Conservation (phyloP, 208 protist genomes). For the Leishmania arabica region DNA sequence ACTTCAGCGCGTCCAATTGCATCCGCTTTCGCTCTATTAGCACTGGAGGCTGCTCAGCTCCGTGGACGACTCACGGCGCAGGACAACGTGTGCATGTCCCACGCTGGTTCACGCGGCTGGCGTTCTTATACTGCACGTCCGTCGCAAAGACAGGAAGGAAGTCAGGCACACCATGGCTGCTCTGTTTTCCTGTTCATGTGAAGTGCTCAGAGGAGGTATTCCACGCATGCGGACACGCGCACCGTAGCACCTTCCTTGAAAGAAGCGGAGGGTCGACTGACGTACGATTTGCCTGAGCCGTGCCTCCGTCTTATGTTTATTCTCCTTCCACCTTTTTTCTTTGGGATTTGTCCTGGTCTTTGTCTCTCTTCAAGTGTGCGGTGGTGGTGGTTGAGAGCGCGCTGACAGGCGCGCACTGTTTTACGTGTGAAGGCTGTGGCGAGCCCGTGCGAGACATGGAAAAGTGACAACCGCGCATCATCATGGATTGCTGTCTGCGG, state of each 20-base stretch:
- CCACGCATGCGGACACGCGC: neutral
- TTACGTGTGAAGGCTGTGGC: neutral
- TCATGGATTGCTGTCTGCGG: neutral
- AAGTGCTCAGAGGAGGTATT: neutral
- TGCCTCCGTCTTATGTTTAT: neutral
- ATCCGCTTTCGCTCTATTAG: neutral
- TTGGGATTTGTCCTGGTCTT: neutral
- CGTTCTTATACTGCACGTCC: neutral
- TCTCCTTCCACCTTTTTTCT: neutral
- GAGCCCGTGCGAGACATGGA: neutral
- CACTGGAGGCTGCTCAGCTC: neutral
- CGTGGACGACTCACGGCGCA: neutral
- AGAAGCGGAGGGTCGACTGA: neutral
- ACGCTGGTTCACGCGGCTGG: neutral
- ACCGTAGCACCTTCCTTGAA: neutral
- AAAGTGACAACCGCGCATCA: neutral
- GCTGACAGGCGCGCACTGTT: slow-evolving; percentile 4
- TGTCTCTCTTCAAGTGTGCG: neutral
- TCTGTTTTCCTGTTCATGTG: neutral
- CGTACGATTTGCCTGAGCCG: neutral
- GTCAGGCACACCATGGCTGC: neutral
- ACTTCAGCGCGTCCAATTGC: neutral
- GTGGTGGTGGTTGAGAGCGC: neutral
- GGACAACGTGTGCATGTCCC: neutral
- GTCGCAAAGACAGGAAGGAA: neutral